Evolutionary conservation across 2,329 filamentous ascomycete genomes (phyloP), one percentile per base, ranked within the genome.

Genomic region (Pseudocercospora ulei): DNA sequence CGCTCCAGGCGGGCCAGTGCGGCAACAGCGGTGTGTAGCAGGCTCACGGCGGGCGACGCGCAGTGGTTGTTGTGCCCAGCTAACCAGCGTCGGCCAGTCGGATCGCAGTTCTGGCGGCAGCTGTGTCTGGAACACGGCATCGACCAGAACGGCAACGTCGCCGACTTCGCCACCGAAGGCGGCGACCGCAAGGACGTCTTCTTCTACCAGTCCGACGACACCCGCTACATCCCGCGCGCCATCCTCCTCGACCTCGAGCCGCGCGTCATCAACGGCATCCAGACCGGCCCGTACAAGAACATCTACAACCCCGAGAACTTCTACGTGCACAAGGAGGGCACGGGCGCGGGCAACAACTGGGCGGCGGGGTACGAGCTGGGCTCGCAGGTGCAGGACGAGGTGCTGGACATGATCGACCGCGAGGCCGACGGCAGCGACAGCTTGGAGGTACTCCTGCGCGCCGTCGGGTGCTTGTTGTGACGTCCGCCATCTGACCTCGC

Each of bases 231-330:
- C 51, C 90, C 90, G 7, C 77, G 90, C 59, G 88, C 90, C 31
- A 96, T 98, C 55, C 70, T 98, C 35, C 81, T 98, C 48, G 90
- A 98, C 61, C 70, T 98, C 24, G 90, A 98, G 64, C 90, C 90
- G 14, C 75, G 90, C 49, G 87, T 96, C 48, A 82, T 98, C 58
- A 82, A 96, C 59, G 70, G 78, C 46, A 98, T 98, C 53, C 88
- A 96, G 66, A 81, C 80, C 6, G 86, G 90, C 1, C 80, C 87
- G 0, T 98, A 98, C 70, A 85, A 81, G 63, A 96, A 98, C 62
- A 98, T 98, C 44, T 98, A 98, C 74, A 98, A 98, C 61, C 90
- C 90, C 0, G 90, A 98, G 65, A 98, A 98, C 69, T 95, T 96
- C 66, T 98, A 92, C 61, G 77, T 96, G 37, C 85, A 88, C 55